Evolutionary conservation across 768 basidiomycete species (phyloP).

Genomic region (Mycena belliarum): DNA sequence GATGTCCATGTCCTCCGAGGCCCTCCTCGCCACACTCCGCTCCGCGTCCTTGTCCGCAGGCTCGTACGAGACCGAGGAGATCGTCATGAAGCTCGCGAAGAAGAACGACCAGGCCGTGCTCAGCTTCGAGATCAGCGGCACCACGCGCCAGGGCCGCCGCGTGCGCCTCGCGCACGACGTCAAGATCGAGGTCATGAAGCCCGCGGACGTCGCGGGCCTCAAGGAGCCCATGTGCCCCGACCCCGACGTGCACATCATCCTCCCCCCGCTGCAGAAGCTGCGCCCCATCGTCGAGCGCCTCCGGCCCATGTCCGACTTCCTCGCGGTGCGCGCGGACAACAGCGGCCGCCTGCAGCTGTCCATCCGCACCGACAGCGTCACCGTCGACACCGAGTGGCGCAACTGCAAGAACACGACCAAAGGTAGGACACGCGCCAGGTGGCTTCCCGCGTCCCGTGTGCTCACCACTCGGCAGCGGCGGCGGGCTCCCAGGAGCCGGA

Average conservation of each 20-base stretch:
- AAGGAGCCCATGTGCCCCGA: constrained; percentile 84
- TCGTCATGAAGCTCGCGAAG: constrained; percentile 85
- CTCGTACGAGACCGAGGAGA: constrained; percentile 59
- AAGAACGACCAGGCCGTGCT: constrained; percentile 79
- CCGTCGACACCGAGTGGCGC: constrained; percentile 78
- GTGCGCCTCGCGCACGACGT: constrained; percentile 80
- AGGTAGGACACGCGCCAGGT: constrained; percentile 31
- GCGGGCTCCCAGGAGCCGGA: constrained; percentile 35
- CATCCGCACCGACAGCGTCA: constrained; percentile 71
- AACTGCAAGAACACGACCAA: constrained; percentile 69
- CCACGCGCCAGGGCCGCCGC: constrained; percentile 61
- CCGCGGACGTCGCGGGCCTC: constrained; percentile 68
- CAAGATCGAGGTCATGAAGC: constrained; percentile 77
- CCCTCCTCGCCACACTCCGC: constrained; percentile 71
- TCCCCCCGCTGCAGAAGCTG: constrained; percentile 73
- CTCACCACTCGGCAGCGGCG: constrained; percentile 21
- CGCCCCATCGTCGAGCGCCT: constrained; percentile 81
- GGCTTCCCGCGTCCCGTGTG: too few relatives aligned
- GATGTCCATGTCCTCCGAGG: constrained; percentile 69
- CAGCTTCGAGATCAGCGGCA: constrained; percentile 71
- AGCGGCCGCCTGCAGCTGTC: constrained; percentile 54
- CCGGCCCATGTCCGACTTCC: constrained; percentile 64
- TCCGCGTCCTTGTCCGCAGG: constrained; percentile 50
- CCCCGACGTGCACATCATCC: constrained; percentile 80
- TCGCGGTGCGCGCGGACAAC: constrained; percentile 70